Evolutionary conservation across 148 eudicot genomes (phyloP).

Genomic region (Persicaria maculosa): DNA sequence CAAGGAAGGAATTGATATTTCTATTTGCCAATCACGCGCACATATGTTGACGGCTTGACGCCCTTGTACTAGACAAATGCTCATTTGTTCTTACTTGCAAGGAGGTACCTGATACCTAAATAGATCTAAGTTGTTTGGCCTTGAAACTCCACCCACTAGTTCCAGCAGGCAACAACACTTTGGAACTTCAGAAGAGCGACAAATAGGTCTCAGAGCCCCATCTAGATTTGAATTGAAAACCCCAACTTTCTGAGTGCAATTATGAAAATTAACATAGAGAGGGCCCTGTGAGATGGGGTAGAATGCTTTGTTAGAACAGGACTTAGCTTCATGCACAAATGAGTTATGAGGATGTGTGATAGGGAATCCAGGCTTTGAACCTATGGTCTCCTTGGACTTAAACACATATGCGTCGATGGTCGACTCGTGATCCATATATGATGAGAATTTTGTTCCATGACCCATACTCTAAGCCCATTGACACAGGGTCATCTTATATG

Average conservation of each 20-base stretch:
- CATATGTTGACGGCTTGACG: too few relatives aligned
- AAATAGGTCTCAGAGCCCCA: too few relatives aligned
- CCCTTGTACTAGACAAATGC: background rate
- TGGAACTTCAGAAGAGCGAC: too few relatives aligned
- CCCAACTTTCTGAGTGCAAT: too few relatives aligned
- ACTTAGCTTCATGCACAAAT: too few relatives aligned
- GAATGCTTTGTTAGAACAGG: too few relatives aligned
- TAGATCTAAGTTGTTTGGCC: background rate
- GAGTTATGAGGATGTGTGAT: too few relatives aligned
- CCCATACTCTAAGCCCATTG: background rate
- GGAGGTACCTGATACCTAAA: background rate
- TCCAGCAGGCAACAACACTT: background rate
- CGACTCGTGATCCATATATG: background rate
- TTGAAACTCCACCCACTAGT: background rate
- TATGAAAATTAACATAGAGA: too few relatives aligned
- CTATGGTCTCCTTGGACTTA: too few relatives aligned
- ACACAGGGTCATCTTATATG: background rate
- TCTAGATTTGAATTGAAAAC: too few relatives aligned
- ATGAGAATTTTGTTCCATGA: background rate
- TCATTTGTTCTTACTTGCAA: background rate
- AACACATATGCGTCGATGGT: background rate
- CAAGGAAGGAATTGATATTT: background rate
- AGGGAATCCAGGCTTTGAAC: too few relatives aligned
- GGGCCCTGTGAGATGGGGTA: too few relatives aligned
- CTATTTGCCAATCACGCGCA: background rate